Conservation (phyloP, 2,329 filamentous ascomycete species). For the Raffaelea ambrosiae region DNA sequence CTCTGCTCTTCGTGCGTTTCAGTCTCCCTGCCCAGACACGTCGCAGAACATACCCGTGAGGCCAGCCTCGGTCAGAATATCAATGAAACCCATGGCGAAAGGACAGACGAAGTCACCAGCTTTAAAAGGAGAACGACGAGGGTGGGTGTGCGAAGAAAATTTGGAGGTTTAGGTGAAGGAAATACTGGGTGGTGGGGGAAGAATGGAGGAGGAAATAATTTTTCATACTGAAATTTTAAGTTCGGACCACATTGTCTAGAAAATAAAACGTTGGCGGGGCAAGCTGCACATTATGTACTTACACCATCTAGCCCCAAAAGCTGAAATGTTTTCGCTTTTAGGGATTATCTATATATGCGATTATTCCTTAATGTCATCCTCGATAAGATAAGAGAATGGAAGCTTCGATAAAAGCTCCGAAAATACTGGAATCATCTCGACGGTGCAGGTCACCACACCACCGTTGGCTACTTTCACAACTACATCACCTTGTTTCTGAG, state of each 20-base stretch:
- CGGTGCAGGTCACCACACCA: constrained; percentile 1
- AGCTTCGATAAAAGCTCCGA: constrained; percentile 10
- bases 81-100: constrained; percentile 19
- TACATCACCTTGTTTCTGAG: no score
- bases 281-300: background rate
- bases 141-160: constrained; percentile 2
- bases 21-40: background rate
- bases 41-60: constrained; percentile 16
- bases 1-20: background rate
- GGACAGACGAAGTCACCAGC: no score
- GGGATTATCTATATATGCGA: background rate
- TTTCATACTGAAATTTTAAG: constrained; percentile 2
- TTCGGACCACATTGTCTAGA: constrained; percentile 1
- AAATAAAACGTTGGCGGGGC: constrained; percentile 6
- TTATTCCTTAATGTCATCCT: background rate
- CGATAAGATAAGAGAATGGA: constrained; percentile 7
- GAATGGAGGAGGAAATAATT: no score
- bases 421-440: constrained; percentile 11
- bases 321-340: no score
- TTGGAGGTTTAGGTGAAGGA: background rate
- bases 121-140: no score
- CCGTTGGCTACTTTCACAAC: no score
- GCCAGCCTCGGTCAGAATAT: constrained; percentile 20
- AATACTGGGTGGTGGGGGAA: no score
- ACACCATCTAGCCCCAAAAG: no score